A percentile compares a stretch with the other conserved stretches of the same genome.
phyloP scores from a whole-genome alignment of 140 eudicot genomes.

The Stevia rebaudiana region DNA sequence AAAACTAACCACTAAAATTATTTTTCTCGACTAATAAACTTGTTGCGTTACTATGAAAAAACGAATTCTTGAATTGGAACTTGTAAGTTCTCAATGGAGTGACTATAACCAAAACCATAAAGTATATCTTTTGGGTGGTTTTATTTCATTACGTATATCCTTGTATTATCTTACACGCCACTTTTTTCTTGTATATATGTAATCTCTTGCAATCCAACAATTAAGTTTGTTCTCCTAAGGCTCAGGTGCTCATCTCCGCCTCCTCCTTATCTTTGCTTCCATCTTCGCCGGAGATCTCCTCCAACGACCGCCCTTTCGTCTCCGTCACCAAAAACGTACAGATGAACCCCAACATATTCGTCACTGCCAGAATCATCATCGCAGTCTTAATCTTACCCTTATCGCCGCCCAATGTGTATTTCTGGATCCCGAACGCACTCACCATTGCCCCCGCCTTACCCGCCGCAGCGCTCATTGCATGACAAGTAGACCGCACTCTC shows the following conservation, averaged over 20 bases:
- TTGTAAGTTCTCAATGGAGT: too few relatives aligned
- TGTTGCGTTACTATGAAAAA: too few relatives aligned
- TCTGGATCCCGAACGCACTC: slow-evolving; percentile 50
- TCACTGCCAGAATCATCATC: slow-evolving; percentile 44
- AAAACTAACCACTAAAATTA: too few relatives aligned
- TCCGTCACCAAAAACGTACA: slow-evolving; percentile 54
- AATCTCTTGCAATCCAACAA: too few relatives aligned
- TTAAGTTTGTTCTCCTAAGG: too few relatives aligned
- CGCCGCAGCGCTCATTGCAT: slow-evolving; percentile 55
- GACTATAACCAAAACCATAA: too few relatives aligned
- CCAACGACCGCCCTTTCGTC: slow-evolving; percentile 59
- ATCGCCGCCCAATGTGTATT: slow-evolving; percentile 26
- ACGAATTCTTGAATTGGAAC: too few relatives aligned
- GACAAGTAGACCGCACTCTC: slow-evolving; percentile 58
- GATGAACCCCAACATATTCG: slow-evolving; percentile 48
- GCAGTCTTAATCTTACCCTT: slow-evolving; percentile 33
- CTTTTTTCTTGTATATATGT: too few relatives aligned
- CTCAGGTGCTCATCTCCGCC: slow-evolving; percentile 17
- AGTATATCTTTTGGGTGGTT: too few relatives aligned
- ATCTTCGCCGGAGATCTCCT: slow-evolving; percentile 65
- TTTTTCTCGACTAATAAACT: too few relatives aligned
- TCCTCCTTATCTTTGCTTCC: slow-evolving; percentile 31
- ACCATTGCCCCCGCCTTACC: slow-evolving; percentile 74
- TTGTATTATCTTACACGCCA: too few relatives aligned
- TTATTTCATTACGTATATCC: too few relatives aligned